Conservation (phyloP, 2,329 filamentous ascomycete genomes). For the Fusarium pseudocircinatum region DNA sequence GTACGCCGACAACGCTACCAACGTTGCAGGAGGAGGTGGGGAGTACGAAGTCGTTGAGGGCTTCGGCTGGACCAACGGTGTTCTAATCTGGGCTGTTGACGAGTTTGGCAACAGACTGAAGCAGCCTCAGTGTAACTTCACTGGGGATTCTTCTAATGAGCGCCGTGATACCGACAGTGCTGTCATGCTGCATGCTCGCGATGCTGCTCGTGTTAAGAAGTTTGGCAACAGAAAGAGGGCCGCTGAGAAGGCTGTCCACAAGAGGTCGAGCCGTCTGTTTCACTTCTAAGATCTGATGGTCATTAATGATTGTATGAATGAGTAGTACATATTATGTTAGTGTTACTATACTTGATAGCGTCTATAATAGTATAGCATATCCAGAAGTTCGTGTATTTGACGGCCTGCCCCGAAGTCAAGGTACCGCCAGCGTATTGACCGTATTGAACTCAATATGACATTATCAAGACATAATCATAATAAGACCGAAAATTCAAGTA, state of each 20-base stretch:
- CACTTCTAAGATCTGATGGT: neutral
- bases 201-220: conserved; percentile 60
- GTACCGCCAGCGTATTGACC: neutral
- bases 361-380: neutral
- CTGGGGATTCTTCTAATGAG: conserved; percentile 52
- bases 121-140: conserved; percentile 65
- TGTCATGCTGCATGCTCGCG: conserved; percentile 57
- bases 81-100: conserved; percentile 73
- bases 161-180: conserved; percentile 52
- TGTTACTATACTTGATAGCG: neutral
- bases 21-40: conserved; percentile 70
- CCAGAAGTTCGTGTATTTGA: neutral
- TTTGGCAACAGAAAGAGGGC: conserved; percentile 49
- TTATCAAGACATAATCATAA: no score
- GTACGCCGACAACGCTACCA: conserved; percentile 68
- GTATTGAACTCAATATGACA: neutral
- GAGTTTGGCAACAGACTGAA: conserved; percentile 65
- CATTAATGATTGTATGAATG: neutral
- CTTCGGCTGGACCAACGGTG: conserved; percentile 77
- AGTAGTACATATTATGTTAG: neutral
- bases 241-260: conserved; percentile 19
- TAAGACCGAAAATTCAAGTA: neutral
- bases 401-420: neutral
- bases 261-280: conserved; percentile 28
- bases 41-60: conserved; percentile 77